Base-by-base conservation (phyloP, 164 flowering plant species). In the Taxillus chinensis region DNA sequence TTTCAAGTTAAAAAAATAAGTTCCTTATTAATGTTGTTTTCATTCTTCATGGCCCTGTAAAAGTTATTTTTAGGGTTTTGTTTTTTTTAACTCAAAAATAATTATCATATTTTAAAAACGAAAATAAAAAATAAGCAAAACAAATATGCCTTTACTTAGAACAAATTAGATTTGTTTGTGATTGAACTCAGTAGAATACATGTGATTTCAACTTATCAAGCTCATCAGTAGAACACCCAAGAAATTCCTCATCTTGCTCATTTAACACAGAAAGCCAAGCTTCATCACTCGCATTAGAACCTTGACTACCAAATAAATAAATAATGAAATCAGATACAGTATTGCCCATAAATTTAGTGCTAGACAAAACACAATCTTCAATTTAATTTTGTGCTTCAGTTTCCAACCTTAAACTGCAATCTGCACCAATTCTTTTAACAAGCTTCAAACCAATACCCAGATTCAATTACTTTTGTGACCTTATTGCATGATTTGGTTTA, bases 201-300 rank as follows among this genome's bases (percentile, higher is more conserved):
- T 89, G 72, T 45, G 80, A 71, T 76, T 78, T 95, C 45, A 91
- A 64, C 58, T 58, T 70, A 63, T 91, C 79, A 66, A 91, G 96
- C 72, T 91, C 97, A 67, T 89, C 89, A 13, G 99, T 97, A 56
- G 96, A 62, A 77, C 97, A 95, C 8, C 99, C 99, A 56, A 91
- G 64, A 5, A 91, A 80, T 55, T 64, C 74, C 66, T 89, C 97
- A 37, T 95, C 99, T 66, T 95, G 90, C 2, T 91, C 85, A 71
- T 89, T 91, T 78, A 95, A 95, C 37, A 73, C 58, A 58, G 95
- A 91, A 59, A 95, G 41, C 86, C 83, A 89, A 41, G 84, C 87
- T 76, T 87, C 99, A 53, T 92, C 96, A 70, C 82, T 86, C 59
- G 81, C 79, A 76, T 91, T 96, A 43, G 86, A 68, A 83, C 79